These are phyloP conservation scores for Parasitella parasitica DNA, from an alignment of 371 early-diverging fungal species.

Conservation along the genomic window DNA sequence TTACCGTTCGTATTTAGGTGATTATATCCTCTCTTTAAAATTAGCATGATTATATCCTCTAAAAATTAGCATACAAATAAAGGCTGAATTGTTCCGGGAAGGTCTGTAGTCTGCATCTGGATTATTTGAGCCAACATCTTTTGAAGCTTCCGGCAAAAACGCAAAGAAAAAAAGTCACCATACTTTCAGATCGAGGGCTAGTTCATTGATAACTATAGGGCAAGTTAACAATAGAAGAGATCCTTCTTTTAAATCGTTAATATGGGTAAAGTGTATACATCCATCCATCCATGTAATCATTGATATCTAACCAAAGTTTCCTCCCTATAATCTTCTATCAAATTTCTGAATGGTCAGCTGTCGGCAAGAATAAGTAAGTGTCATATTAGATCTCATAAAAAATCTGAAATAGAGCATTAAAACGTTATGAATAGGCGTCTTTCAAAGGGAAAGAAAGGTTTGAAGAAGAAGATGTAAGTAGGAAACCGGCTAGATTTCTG, in stretches of 20 bases:
- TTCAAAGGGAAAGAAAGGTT: conserved; percentile 95
- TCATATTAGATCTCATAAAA: background rate
- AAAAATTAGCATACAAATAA: too few relatives aligned
- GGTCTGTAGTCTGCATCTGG: too few relatives aligned
- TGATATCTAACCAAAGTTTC: background rate
- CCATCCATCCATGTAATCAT: conserved; percentile 32
- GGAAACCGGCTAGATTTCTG: background rate
- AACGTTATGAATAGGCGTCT: conserved; percentile 56
- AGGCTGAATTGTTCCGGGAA: too few relatives aligned
- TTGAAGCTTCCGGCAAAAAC: background rate
- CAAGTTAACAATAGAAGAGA: conserved; percentile 5
- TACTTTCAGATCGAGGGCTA: background rate
- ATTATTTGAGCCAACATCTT: background rate
- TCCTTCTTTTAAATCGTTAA: conserved; percentile 40
- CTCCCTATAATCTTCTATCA: conserved; percentile 2
- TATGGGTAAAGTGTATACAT: conserved; percentile 31
- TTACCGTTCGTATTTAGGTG: too few relatives aligned
- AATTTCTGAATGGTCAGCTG: conserved; percentile 27
- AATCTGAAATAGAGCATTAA: background rate
- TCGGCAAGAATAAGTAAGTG: conserved; percentile 37
- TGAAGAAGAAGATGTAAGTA: conserved; percentile 96
- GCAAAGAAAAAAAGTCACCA: background rate
- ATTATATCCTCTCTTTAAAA: too few relatives aligned
- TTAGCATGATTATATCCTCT: too few relatives aligned
- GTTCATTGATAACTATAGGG: background rate